Base-by-base conservation (phyloP, 208 protist species). In the Leptomonas seymouri region DNA sequence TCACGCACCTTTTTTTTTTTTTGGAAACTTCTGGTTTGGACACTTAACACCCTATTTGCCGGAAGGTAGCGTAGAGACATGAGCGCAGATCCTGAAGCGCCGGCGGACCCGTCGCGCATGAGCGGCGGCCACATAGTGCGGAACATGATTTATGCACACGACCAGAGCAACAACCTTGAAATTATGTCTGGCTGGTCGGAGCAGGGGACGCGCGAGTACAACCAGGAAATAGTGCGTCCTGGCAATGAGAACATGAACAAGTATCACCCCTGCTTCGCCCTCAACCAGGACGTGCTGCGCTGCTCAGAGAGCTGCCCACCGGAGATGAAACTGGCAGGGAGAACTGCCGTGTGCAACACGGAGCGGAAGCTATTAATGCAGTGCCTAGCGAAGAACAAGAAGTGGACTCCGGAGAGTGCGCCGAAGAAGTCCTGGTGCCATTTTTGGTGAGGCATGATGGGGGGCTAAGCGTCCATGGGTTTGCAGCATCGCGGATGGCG, bases 71-170 rank as follows among this genome's bases (percentile, higher is more conserved):
- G 16, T 16, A 0, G 6, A 48, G 14, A 28, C 30, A 93, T 93
- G 88, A 93, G 88, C 44, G 83, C 88, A 6, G 88, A 91, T 60
- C 88, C 88, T 58, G 83, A 90, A 15, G 83, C 79, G 41, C 85
- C 82, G 18, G 74, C 76, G 48, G 69, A 90, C 75, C 68, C 81
- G 36, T 83, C 73, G 39, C 81, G 85, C 20, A 61, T 81, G 21
- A 88, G 74, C 21, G 88, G 88, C 36, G 88, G 88, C 45, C 83
- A 93, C 71, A 74, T 93, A 55, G 76, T 93, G 56, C 78, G 79
- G n/a, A 93, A 93, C 71, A 88, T 93, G 81, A 93, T 93, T 53
- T 93, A 91, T 61, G 50, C 67, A 27, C 85, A 91, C 58, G 82
- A 88, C 55, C 73, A 66, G 44, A 50, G 36, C 25, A 62, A 84